Percentiles rank a stretch among this genome's conserved stretches.
Evolutionary conservation across 23 red algal species (phyloP).

Genomic region (Chondrus crispus): DNA sequence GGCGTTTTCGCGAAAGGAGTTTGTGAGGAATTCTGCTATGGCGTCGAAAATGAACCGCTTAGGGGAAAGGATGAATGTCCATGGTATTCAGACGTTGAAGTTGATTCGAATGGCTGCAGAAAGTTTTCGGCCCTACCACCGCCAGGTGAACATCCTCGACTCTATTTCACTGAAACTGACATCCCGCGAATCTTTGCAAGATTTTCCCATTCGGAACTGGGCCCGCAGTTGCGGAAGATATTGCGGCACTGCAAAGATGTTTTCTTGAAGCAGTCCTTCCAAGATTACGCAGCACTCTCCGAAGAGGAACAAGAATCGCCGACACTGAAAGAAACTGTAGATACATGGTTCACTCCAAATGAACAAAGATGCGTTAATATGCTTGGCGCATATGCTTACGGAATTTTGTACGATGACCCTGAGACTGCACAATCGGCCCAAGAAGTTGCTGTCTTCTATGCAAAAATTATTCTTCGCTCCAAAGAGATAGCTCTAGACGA

Average conservation of each 20-base stretch:
- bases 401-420: conserved; percentile 21
- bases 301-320: conserved; percentile 38
- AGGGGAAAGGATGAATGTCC: neutral
- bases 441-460: conserved; percentile 50
- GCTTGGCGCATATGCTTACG: conserved; percentile 21
- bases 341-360: conserved; percentile 42
- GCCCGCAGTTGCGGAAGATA: neutral
- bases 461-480: conserved; percentile 40
- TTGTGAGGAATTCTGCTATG: neutral
- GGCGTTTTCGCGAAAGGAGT: conserved; percentile 27
- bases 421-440: conserved; percentile 21
- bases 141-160: conserved; percentile 57
- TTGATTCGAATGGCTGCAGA: conserved; percentile 53
- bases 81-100: conserved; percentile 61
- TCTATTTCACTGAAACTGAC: conserved; percentile 51
- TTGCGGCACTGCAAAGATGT: neutral
- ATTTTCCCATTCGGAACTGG: conserved; percentile 47
- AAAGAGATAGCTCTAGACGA: conserved; percentile 33
- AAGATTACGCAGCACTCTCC: conserved; percentile 14
- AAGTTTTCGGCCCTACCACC: conserved; percentile 46
- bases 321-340: neutral
- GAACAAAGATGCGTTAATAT: conserved; percentile 6
- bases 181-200: conserved; percentile 37
- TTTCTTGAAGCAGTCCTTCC: conserved; percentile 12
- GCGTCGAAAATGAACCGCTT: neutral